Conservation (phyloP, 805 yeast genomes). For the Debaryomyces prosopidis region DNA sequence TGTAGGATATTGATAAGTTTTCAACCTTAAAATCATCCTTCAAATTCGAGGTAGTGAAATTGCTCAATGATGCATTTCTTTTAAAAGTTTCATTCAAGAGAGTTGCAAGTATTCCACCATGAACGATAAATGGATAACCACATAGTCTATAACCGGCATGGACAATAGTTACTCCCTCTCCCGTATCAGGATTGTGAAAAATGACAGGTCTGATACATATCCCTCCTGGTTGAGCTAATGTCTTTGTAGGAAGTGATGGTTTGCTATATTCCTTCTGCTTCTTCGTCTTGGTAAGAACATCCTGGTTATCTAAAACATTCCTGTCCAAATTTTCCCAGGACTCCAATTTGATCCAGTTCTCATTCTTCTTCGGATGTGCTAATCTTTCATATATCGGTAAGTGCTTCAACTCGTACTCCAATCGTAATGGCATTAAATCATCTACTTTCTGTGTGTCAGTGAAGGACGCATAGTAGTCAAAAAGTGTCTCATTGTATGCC, state of each 20-base stretch:
- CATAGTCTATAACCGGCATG: conserved; percentile 78
- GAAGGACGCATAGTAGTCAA: conserved; percentile 23
- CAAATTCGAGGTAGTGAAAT: conserved; percentile 27
- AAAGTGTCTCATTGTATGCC: conserved; percentile 26
- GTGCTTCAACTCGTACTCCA: conserved; percentile 49
- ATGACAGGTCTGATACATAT: conserved; percentile 72
- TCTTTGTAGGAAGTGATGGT: conserved; percentile 33
- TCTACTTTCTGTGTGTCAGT: conserved; percentile 19
- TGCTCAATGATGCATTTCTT: conserved; percentile 47
- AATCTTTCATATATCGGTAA: conserved; percentile 55
- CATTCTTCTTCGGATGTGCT: conserved; percentile 43
- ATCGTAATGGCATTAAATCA: conserved; percentile 29
- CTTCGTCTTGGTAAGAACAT: conserved; percentile 7
- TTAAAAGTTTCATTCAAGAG: conserved; percentile 75
- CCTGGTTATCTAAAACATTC: conserved; percentile 31
- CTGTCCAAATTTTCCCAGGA: conserved; percentile 46
- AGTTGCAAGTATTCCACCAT: conserved; percentile 87
- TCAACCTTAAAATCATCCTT: conserved; percentile 52
- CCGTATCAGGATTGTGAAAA: conserved; percentile 55
- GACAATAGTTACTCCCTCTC: conserved; percentile 64
- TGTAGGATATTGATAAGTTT: conserved; percentile 53
- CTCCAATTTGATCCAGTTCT: conserved; percentile 44
- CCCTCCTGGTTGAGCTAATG: conserved; percentile 74
- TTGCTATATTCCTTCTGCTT: conserved; percentile 15
- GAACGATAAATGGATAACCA: conserved; percentile 86